These are phyloP conservation scores for Botrytis deweyae DNA, from an alignment of 2,329 filamentous ascomycete species.

Conservation along the genomic window DNA sequence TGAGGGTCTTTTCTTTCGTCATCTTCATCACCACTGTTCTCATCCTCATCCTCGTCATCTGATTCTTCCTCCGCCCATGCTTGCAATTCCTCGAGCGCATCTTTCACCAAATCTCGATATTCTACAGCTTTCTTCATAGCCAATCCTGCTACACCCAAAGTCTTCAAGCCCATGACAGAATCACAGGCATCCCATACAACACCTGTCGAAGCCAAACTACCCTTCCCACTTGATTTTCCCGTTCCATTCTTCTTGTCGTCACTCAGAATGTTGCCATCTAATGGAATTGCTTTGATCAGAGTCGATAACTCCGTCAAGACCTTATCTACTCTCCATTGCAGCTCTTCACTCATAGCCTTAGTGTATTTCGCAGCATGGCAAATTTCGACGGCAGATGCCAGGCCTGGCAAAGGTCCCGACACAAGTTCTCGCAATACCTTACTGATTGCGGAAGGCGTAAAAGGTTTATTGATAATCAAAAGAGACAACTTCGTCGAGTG, in stretches of 20 bases:
- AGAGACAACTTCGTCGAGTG: slow-evolving; percentile 87
- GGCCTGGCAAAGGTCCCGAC: slow-evolving; percentile 68
- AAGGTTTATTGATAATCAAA: slow-evolving; percentile 81
- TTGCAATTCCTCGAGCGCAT: slow-evolving; percentile 81
- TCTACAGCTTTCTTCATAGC: slow-evolving; percentile 71
- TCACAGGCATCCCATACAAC: slow-evolving; percentile 85
- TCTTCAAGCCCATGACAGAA: slow-evolving; percentile 61
- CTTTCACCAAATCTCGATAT: slow-evolving; percentile 72
- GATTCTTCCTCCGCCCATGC: slow-evolving; percentile 79
- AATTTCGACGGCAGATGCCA: slow-evolving; percentile 68
- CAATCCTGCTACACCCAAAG: slow-evolving; percentile 66
- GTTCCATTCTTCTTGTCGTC: slow-evolving; percentile 49
- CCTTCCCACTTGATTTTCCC: slow-evolving; percentile 44
- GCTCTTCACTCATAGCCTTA: slow-evolving; percentile 59
- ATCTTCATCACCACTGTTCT: slow-evolving; percentile 53
- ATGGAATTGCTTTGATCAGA: slow-evolving; percentile 60
- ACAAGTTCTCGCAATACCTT: slow-evolving; percentile 72
- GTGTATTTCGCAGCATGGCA: slow-evolving; percentile 64
- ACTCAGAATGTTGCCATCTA: slow-evolving; percentile 54
- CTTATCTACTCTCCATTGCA: slow-evolving; percentile 57
- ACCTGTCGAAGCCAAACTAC: slow-evolving; percentile 66
- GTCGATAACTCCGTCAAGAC: slow-evolving; percentile 62
- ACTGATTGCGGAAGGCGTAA: slow-evolving; percentile 73
- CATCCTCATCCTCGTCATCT: slow-evolving; percentile 55
- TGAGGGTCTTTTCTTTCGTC: slow-evolving; percentile 46